phyloP scores from a whole-genome alignment of 2,329 filamentous ascomycete species.

The Tolypocladium nubicola region DNA sequence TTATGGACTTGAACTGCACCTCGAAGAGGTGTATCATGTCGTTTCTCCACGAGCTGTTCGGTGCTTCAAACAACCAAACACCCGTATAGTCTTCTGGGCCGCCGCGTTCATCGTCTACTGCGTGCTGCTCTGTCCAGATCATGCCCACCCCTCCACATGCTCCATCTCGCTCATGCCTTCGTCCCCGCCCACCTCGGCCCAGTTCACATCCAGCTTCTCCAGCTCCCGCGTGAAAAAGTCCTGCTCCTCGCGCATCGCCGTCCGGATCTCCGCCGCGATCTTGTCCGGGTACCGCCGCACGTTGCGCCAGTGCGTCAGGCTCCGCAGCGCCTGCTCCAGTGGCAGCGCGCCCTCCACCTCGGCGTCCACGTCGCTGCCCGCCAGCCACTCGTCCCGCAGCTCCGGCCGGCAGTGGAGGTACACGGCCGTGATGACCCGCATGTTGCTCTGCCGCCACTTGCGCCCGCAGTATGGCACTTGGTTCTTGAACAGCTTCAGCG shows the following conservation, averaged over 20 bases:
- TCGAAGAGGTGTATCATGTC: background rate
- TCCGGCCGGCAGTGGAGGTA: constrained; percentile 91
- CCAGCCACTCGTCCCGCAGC: constrained; percentile 88
- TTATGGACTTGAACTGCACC: background rate
- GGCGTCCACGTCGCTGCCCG: constrained; percentile 81
- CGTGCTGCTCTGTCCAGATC: background rate
- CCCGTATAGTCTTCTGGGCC: background rate
- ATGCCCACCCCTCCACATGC: constrained; percentile 18
- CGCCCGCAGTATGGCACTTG: constrained; percentile 96
- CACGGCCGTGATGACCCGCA: constrained; percentile 96
- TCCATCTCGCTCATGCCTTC: constrained; percentile 23
- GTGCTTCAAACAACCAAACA: background rate
- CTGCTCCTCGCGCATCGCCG: constrained; percentile 58
- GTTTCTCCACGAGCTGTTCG: background rate
- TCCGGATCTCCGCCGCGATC: constrained; percentile 50
- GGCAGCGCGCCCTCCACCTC: constrained; percentile 90
- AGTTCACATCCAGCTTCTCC: constrained; percentile 55
- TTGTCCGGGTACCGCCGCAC: constrained; percentile 70
- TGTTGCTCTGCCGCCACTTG: constrained; percentile 96
- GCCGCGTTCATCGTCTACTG: no score
- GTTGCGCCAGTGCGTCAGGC: constrained; percentile 92
- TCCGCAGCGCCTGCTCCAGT: constrained; percentile 80
- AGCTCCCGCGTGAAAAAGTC: constrained; percentile 73
- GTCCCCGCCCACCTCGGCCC: constrained; percentile 28
- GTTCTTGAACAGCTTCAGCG: constrained; percentile 95